These are phyloP conservation scores for Pseudogymnoascus sp. DNA, from an alignment of 2,329 filamentous ascomycete genomes.

Conservation along the genomic window DNA sequence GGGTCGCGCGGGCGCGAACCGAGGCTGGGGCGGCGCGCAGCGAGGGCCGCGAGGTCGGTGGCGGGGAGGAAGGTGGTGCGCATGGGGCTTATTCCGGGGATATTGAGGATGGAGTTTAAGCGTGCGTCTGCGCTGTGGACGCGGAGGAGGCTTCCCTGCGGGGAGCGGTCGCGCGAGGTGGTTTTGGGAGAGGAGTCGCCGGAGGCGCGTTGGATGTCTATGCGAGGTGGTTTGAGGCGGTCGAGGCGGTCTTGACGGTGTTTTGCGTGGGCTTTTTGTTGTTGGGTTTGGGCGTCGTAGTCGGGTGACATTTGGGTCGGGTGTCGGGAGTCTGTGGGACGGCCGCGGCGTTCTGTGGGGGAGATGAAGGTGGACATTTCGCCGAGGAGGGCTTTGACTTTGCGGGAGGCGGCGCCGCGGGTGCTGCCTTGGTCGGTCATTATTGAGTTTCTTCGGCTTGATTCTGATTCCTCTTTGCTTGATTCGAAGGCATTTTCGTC, in stretches of 20 bases:
- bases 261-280: background rate
- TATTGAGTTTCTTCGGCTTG: constrained; percentile 14
- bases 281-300: background rate
- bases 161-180: constrained; percentile 14
- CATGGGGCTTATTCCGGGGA: constrained; percentile 26
- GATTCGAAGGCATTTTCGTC: constrained; percentile 28
- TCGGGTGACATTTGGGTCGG: background rate
- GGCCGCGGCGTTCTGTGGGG: constrained; percentile 34
- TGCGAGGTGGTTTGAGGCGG: constrained; percentile 38
- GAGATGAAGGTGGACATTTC: constrained; percentile 44
- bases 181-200: constrained; percentile 22
- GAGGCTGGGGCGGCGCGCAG: constrained; percentile 23
- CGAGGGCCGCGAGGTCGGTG: constrained; percentile 38
- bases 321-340: constrained; percentile 22
- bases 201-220: constrained; percentile 38
- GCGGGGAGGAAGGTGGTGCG: constrained; percentile 33
- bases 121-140: constrained; percentile 25
- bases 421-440: background rate
- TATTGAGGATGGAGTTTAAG: constrained; percentile 29
- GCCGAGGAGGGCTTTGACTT: constrained; percentile 12
- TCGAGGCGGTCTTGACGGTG: constrained; percentile 13
- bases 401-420: background rate
- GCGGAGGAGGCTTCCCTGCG: constrained; percentile 18
- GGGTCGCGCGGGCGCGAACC: constrained; percentile 36
- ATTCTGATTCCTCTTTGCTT: constrained; percentile 16